Conservation (phyloP, 371 early-diverging fungal genomes). For the Mortierella sp. region DNA sequence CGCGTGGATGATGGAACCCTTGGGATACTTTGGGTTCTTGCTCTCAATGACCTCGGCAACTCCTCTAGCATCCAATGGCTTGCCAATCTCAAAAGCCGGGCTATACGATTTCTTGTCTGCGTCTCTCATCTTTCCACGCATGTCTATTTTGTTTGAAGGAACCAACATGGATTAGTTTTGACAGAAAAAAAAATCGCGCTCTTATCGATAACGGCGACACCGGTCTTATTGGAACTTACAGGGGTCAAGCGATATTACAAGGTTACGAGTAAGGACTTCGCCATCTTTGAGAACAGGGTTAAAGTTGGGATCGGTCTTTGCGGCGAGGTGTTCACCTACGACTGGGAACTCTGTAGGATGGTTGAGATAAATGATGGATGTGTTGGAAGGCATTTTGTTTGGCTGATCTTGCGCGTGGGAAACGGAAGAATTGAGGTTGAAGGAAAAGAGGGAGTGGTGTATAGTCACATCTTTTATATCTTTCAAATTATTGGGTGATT, state of each 20-base stretch:
- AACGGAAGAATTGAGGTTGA: neutral
- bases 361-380: slow-evolving; percentile 58
- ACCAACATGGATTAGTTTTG: neutral
- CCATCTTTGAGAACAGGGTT: slow-evolving; percentile 64
- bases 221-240: slow-evolving; percentile 32
- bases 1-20: slow-evolving; percentile 73
- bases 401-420: neutral
- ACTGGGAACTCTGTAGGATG: slow-evolving; percentile 60
- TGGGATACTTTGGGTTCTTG: slow-evolving; percentile 65
- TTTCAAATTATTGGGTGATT: neutral
- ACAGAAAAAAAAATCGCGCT: too few species aligned
- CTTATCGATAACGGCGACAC: neutral
- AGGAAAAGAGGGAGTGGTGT: neutral
- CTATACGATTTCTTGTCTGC: slow-evolving; percentile 61
- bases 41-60: slow-evolving; percentile 75
- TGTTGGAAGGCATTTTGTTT: slow-evolving; percentile 34
- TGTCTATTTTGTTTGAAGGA: slow-evolving; percentile 32
- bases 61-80: slow-evolving; percentile 71
- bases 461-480: neutral
- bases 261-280: slow-evolving; percentile 67
- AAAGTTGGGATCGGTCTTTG: slow-evolving; percentile 58
- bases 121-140: slow-evolving; percentile 78
- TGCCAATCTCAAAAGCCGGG: slow-evolving; percentile 66
- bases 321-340: slow-evolving; percentile 63
- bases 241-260: slow-evolving; percentile 68